Evolutionary conservation across 73 alveolate species (phyloP), one percentile per base, ranked within the genome.

Genomic region (Symbiodinium natans): DNA sequence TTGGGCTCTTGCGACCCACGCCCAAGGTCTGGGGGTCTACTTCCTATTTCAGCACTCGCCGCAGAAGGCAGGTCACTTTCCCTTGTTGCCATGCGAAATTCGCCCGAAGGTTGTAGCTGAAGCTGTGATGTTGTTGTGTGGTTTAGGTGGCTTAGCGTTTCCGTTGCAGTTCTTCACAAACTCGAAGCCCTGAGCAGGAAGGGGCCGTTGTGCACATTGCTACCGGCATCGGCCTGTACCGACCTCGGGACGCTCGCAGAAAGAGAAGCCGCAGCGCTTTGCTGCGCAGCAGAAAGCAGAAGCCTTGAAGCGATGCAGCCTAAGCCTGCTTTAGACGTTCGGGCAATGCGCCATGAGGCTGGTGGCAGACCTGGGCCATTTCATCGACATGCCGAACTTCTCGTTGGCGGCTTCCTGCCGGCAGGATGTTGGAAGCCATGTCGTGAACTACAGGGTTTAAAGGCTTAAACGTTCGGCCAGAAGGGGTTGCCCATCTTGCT

Each of bases 301-400:
- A 13, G 2, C 77, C 80, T 36, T 63, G 0, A 52, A 52, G n/a
- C 71, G n/a, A n/a, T n/a, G n/a, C n/a, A n/a, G n/a, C n/a, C n/a
- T n/a, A n/a, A n/a, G n/a, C n/a, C n/a, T n/a, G n/a, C n/a, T n/a
- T n/a, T n/a, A n/a, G n/a, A n/a, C n/a, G n/a, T n/a, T n/a, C n/a
- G n/a, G n/a, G n/a, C n/a, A 46, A 46, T 13, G 21, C 59, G 13
- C 6, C 6, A 13, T 13, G 48, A 90, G 97, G 97, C 54, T 90
- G 39, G 88, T 73, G n/a, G 43, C 97, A 4, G 97, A 90, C 46
- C 46, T 68, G 80, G 74, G 89, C 41, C 97, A 90, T 52, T 90
- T 90, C 88, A 68, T 90, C 82, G 97, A 90, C 97, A 27, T 90
- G 88, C 97, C 97, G 75, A 90, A 90, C 97, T 90, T 90, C 54